Base-by-base conservation (phyloP, 495 filamentous ascomycete species). In the Cladorrhinum samala region DNA sequence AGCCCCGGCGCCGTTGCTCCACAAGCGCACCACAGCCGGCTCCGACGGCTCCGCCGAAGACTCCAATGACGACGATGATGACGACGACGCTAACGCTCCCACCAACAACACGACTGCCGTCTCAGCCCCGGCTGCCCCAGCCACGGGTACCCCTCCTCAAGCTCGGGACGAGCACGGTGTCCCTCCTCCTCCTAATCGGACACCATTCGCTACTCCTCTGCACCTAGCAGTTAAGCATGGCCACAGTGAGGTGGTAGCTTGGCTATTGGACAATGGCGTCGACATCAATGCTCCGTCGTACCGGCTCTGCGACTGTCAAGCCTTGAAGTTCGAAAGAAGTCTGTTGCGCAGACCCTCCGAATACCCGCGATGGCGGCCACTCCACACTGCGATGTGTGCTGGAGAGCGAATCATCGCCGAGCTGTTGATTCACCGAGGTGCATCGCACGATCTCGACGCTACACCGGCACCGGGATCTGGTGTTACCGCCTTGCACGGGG, bases 361-460 rank as follows among this genome's bases (percentile, higher is more conserved):
- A 16, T 56, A 49, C 18, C 67, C 63, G 4, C 48, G 60, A 8
- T 72, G 66, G 70, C 60, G 49, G 9, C 59, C 70, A 14, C 58
- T 72, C 17, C 70, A 72, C 58, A 65, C 54, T 6, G 61, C 68
- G 38, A 64, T 72, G 45, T 72, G 70, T 57, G 51, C 63, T 49
- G 54, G 59, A 17, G 58, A 66, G 37, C 56, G 59, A 23, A 49
- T 55, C 1, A 63, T 67, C 7, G 64, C 62, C 19, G 63, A 60
- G 52, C 61, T 69, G 11, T 55, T 72, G 18, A 54, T 72, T 14
- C 57, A 57, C 39, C 64, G 66, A 21, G 68, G 69, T 18, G 67
- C 68, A 21, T 64, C 63, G 1, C 59, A 55, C 17, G 47, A 60
- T 3, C 45, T 72, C 5, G 58, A 63, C 21, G 52, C 54, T 7